A percentile compares a stretch with the other conserved stretches of the same genome.
These are phyloP conservation scores for Epichloe coenophiala DNA, from an alignment of 2,329 filamentous ascomycete species.

Conservation along the genomic window DNA sequence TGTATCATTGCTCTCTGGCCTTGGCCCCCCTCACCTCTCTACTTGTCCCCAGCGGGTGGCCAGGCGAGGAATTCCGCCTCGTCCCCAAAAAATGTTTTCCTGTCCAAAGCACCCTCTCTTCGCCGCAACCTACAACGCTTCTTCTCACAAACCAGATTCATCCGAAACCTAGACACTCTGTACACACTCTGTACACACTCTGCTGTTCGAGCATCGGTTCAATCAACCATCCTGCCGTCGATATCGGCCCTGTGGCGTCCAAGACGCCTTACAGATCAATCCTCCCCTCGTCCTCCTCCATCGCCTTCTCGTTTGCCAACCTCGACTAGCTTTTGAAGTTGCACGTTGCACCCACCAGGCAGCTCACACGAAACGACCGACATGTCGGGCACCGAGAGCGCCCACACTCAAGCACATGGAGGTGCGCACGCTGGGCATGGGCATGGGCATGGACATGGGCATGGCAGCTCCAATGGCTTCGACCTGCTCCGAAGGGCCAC, in stretches of 20 bases:
- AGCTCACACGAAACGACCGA: slow-evolving; percentile 5
- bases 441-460: slow-evolving; percentile 3
- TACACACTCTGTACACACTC: too few species aligned
- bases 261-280: neutral
- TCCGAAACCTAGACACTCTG: neutral
- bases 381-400: slow-evolving; percentile 38
- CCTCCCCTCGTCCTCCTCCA: neutral
- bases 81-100: neutral
- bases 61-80: neutral
- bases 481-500: slow-evolving; percentile 47
- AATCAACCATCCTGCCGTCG: neutral
- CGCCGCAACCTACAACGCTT: slow-evolving; percentile 1
- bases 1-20: too few species aligned
- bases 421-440: slow-evolving; percentile 9
- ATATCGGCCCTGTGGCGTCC: neutral
- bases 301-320: neutral
- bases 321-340: neutral
- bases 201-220: neutral
- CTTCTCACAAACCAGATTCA: neutral
- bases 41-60: too few species aligned
- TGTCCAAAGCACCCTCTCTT: neutral
- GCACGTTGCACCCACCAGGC: neutral
- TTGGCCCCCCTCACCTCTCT: neutral
- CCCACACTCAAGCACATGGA: slow-evolving; percentile 7
- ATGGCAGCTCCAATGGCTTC: slow-evolving; percentile 29